Conservation (phyloP, 164 flowering plant genomes). For the Stephania japonica region DNA sequence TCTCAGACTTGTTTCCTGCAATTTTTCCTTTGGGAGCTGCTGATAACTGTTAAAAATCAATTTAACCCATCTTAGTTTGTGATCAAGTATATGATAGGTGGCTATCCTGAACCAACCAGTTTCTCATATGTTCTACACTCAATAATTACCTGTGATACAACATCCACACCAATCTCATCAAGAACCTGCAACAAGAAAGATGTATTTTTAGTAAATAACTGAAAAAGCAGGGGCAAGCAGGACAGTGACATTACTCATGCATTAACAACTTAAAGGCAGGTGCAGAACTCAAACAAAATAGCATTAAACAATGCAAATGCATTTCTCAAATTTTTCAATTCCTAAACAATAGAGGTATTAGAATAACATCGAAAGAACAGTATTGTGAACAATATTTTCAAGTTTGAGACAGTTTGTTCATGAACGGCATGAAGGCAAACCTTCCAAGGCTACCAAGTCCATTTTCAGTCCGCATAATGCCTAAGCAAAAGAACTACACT, state of each 20-base stretch:
- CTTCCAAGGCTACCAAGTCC: background rate
- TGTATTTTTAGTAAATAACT: too few relatives aligned
- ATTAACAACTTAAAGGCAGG: background rate
- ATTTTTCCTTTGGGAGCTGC: conserved; percentile 88
- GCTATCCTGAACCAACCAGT: background rate
- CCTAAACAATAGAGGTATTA: background rate
- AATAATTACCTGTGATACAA: conserved; percentile 85
- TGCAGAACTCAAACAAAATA: background rate
- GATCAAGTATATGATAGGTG: background rate
- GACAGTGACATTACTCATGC: background rate
- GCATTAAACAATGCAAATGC: background rate
- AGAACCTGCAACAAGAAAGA: conserved; percentile 51
- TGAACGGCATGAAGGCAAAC: background rate
- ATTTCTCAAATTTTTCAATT: too few relatives aligned
- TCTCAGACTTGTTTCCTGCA: conserved; percentile 56
- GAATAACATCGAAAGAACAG: background rate
- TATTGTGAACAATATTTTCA: background rate
- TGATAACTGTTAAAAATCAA: conserved; percentile 52
- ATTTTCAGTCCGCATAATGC: background rate
- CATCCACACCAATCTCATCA: conserved; percentile 93
- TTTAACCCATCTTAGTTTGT: conserved; percentile 13
- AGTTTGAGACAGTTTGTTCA: background rate
- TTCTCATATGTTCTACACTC: background rate
- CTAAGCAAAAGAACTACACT: too few relatives aligned
- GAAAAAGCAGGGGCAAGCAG: background rate